Conservation (phyloP, 2,329 filamentous ascomycete species). For the Geoglossum cookeanum region DNA sequence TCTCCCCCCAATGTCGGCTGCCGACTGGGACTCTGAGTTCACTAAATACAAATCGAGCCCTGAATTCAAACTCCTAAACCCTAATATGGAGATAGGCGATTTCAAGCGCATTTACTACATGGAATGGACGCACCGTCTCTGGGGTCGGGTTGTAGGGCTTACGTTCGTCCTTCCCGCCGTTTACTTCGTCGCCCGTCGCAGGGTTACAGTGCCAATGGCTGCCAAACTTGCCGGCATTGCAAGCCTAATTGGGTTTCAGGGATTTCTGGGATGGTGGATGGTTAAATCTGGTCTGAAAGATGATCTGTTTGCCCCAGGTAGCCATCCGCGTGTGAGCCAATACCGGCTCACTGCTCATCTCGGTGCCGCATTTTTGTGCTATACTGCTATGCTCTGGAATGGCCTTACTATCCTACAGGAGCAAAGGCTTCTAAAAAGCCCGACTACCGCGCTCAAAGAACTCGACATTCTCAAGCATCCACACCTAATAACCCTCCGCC, state of each 20-base stretch:
- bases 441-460: constrained; percentile 39
- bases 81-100: constrained; percentile 77
- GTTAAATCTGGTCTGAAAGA: constrained; percentile 92
- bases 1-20: constrained; percentile 56
- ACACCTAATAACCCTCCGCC: constrained; percentile 52
- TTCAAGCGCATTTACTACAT: constrained; percentile 99
- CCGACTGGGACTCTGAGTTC: constrained; percentile 86
- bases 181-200: constrained; percentile 69
- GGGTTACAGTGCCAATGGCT: constrained; percentile 63
- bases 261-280: constrained; percentile 98
- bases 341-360: constrained; percentile 84
- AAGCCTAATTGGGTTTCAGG: constrained; percentile 81
- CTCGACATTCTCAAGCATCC: constrained; percentile 46
- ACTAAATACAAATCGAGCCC: constrained; percentile 80
- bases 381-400: constrained; percentile 83
- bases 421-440: constrained; percentile 48
- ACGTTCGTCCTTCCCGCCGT: constrained; percentile 73
- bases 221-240: constrained; percentile 65
- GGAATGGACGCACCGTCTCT: constrained; percentile 93
- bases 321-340: constrained; percentile 81
- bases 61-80: constrained; percentile 82
- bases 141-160: constrained; percentile 81
- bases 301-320: constrained; percentile 80
- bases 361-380: constrained; percentile 78
- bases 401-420: constrained; percentile 70